A percentile compares a stretch with the other conserved stretches of the same genome.
These are phyloP conservation scores for Entomortierella lignicola DNA, from an alignment of 192 early-diverging fungal species.

Conservation along the genomic window DNA sequence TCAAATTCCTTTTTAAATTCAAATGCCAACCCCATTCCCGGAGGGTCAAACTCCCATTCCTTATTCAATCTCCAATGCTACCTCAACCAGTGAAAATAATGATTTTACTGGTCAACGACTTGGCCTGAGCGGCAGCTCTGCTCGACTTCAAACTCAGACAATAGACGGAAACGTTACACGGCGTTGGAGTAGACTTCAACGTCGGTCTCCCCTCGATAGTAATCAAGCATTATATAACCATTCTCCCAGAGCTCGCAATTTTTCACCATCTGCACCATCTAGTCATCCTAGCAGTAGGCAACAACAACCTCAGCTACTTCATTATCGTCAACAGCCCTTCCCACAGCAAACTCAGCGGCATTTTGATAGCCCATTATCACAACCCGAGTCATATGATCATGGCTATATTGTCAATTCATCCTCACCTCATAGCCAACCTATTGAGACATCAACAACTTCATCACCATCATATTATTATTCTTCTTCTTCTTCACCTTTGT, in stretches of 20 bases:
- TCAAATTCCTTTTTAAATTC: too few relatives aligned
- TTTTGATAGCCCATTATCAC: neutral
- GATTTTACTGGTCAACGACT: neutral
- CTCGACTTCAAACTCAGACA: constrained; percentile 6
- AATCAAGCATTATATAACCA: neutral
- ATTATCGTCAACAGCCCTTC: neutral
- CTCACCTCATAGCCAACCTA: too few relatives aligned
- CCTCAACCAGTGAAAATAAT: neutral
- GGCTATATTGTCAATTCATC: neutral
- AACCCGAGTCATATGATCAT: neutral
- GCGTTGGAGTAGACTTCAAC: constrained; percentile 38
- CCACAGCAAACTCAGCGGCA: neutral
- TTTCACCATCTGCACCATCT: constrained; percentile 8
- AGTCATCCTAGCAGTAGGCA: constrained; percentile 4
- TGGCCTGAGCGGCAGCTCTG: neutral
- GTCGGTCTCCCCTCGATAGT: constrained; percentile 26
- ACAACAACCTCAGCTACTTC: constrained; percentile 1
- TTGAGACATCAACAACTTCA: neutral
- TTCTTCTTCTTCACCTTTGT: neutral
- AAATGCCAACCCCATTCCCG: neutral
- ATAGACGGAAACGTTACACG: constrained; percentile 17
- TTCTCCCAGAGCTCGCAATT: constrained; percentile 40
- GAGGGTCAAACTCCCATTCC: neutral
- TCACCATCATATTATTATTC: too few relatives aligned
- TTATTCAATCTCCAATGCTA: neutral